Evolutionary conservation across 345 rosid species (phyloP).

Genomic region (Moricandia arvensis): DNA sequence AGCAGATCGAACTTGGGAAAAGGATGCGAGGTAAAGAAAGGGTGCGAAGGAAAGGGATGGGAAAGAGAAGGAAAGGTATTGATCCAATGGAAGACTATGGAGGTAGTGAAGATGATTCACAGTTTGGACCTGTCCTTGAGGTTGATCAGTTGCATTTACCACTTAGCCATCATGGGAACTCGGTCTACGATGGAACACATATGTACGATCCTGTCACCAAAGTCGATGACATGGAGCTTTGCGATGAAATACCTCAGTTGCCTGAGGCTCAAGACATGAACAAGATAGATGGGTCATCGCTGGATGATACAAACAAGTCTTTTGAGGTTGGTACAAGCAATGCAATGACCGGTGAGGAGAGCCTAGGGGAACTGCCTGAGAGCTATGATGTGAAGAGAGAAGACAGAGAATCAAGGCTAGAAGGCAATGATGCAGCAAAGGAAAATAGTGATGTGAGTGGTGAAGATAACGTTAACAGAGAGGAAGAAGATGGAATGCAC

Average conservation of each 20-base stretch:
- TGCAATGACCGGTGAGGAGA: conserved; percentile 32
- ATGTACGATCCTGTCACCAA: conserved; percentile 41
- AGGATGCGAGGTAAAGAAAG: conserved; percentile 76
- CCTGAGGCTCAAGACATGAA: conserved; percentile 32
- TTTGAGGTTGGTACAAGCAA: conserved; percentile 31
- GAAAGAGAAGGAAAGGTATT: conserved; percentile 63
- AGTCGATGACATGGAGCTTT: conserved; percentile 49
- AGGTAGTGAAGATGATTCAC: conserved; percentile 55
- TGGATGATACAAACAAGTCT: conserved; percentile 27
- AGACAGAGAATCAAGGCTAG: conserved; percentile 38
- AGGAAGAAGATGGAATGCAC: conserved; percentile 30
- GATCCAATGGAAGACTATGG: conserved; percentile 59
- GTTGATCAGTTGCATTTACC: conserved; percentile 51
- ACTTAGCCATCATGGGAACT: conserved; percentile 35
- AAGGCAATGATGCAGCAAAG: conserved; percentile 18
- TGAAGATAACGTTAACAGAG: conserved; percentile 24
- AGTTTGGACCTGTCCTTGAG: conserved; percentile 52
- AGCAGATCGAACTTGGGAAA: conserved; percentile 59
- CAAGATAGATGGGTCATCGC: conserved; percentile 40
- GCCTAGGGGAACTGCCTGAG: conserved; percentile 30
- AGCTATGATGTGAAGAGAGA: conserved; percentile 42
- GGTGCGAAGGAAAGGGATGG: conserved; percentile 67
- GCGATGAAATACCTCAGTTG: conserved; percentile 34
- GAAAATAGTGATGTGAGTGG: conserved; percentile 12
- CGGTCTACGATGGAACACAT: conserved; percentile 43